These are phyloP conservation scores for Cladosporium sp. DNA, from an alignment of 2,329 filamentous ascomycete genomes.

Conservation along the genomic window DNA sequence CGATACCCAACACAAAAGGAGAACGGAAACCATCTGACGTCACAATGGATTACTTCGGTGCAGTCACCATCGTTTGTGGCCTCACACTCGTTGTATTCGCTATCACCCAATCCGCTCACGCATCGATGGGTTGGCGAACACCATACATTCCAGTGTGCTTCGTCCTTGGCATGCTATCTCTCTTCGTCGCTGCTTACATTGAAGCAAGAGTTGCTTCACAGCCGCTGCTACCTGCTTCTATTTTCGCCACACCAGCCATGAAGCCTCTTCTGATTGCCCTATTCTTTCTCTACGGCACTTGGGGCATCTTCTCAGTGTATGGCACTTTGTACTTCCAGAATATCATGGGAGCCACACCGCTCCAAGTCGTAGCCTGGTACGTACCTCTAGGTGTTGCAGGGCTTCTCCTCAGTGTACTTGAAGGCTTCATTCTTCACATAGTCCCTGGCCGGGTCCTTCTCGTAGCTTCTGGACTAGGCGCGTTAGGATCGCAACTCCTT, in stretches of 20 bases:
- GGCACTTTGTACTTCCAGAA: constrained; percentile 66
- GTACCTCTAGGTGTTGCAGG: constrained; percentile 67
- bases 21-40: constrained; percentile 22
- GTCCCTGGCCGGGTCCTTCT: constrained; percentile 65
- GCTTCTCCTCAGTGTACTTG: constrained; percentile 61
- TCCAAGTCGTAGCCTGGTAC: constrained; percentile 67
- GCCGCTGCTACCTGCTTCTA: constrained; percentile 66
- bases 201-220: constrained; percentile 67
- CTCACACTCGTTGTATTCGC: constrained; percentile 70
- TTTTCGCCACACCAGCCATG: constrained; percentile 71
- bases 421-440: constrained; percentile 65
- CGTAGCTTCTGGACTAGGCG: constrained; percentile 60
- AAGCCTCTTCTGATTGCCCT: constrained; percentile 59
- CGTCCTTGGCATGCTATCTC: constrained; percentile 59
- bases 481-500: constrained; percentile 57
- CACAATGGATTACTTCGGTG: constrained; percentile 68
- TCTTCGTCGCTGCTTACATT: constrained; percentile 63
- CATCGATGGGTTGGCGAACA: constrained; percentile 66
- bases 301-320: constrained; percentile 69
- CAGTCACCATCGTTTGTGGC: constrained; percentile 61
- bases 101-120: constrained; percentile 70
- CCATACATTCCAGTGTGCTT: constrained; percentile 69
- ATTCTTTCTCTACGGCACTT: constrained; percentile 65
- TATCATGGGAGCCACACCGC: constrained; percentile 57
- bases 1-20: constrained; percentile 47